These are phyloP conservation scores for Neopestalotiopsis clavispora DNA, from an alignment of 2,329 filamentous ascomycete species.

Conservation along the genomic window DNA sequence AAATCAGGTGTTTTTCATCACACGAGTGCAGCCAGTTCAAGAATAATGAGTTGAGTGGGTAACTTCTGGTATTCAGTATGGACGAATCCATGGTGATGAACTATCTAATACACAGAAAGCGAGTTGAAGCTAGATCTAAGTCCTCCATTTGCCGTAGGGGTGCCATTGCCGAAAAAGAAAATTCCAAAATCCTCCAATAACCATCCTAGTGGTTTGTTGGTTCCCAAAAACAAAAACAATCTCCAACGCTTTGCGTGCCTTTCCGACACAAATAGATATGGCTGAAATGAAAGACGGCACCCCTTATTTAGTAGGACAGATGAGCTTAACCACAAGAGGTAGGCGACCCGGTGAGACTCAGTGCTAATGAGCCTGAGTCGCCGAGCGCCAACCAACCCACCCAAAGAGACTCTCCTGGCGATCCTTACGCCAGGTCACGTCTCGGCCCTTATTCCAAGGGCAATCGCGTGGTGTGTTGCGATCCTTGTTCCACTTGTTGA, in stretches of 20 bases:
- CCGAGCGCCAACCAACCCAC: constrained; percentile 90
- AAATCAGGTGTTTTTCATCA: no score
- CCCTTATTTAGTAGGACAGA: constrained; percentile 29
- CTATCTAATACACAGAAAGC: constrained; percentile 70
- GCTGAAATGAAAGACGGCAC: constrained; percentile 33
- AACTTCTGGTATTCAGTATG: constrained; percentile 66
- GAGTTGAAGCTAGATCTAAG: constrained; percentile 52
- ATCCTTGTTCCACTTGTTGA: constrained; percentile 49
- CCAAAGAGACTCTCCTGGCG: constrained; percentile 72
- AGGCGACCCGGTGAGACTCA: constrained; percentile 31
- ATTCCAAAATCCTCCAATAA: constrained; percentile 23
- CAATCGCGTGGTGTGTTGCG: constrained; percentile 51
- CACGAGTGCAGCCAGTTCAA: neutral
- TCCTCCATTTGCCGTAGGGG: constrained; percentile 30
- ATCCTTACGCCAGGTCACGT: constrained; percentile 68
- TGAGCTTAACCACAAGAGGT: constrained; percentile 67
- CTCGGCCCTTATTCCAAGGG: constrained; percentile 63
- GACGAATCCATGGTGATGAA: constrained; percentile 40
- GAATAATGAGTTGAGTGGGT: constrained; percentile 57
- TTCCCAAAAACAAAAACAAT: neutral
- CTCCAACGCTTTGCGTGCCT: constrained; percentile 11
- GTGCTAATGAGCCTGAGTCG: constrained; percentile 20
- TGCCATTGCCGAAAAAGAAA: constrained; percentile 31
- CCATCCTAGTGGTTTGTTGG: neutral
- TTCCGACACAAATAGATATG: constrained; percentile 26